A percentile compares a stretch with the other conserved stretches of the same genome.
Evolutionary conservation across 2,329 filamentous ascomycete genomes (phyloP).

Genomic region (Chrysoporthe puriensis): DNA sequence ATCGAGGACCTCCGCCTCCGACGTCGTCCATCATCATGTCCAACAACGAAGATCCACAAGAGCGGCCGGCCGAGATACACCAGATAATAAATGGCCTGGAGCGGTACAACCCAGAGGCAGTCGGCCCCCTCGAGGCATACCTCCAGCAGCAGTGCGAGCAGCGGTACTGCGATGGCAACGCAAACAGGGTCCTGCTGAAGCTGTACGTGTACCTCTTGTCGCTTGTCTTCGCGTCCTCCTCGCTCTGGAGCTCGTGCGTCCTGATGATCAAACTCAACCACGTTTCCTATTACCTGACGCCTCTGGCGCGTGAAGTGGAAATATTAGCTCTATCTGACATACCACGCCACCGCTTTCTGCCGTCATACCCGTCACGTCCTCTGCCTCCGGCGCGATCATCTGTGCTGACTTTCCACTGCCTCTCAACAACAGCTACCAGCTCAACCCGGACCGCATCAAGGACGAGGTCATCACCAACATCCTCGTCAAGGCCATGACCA

Average conservation of each 20-base stretch:
- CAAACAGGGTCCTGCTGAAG: conserved; percentile 94
- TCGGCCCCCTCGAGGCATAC: conserved; percentile 90
- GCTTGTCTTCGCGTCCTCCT: conserved; percentile 22
- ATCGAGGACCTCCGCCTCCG: conserved; percentile 32
- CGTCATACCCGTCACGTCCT: conserved; percentile 4
- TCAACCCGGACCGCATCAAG: conserved; percentile 97
- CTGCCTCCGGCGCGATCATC: not conserved
- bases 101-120: conserved; percentile 98
- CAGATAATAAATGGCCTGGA: conserved; percentile 95
- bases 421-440: conserved; percentile 77
- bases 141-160: conserved; percentile 93
- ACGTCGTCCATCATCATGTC: conserved; percentile 54
- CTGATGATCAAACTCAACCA: conserved; percentile 77
- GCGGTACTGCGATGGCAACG: conserved; percentile 93
- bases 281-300: conserved; percentile 99
- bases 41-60: conserved; percentile 82
- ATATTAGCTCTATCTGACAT: conserved; percentile 77
- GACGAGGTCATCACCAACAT: conserved; percentile 98
- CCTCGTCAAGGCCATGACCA: conserved; percentile 95
- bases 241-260: conserved; percentile 23
- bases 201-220: conserved; percentile 70
- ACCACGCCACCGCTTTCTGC: conserved; percentile 22
- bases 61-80: conserved; percentile 90
- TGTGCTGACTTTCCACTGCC: not conserved
- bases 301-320: conserved; percentile 67